phyloP scores from a whole-genome alignment of 2,329 filamentous ascomycete species.

The Fusarium coffeatum region DNA sequence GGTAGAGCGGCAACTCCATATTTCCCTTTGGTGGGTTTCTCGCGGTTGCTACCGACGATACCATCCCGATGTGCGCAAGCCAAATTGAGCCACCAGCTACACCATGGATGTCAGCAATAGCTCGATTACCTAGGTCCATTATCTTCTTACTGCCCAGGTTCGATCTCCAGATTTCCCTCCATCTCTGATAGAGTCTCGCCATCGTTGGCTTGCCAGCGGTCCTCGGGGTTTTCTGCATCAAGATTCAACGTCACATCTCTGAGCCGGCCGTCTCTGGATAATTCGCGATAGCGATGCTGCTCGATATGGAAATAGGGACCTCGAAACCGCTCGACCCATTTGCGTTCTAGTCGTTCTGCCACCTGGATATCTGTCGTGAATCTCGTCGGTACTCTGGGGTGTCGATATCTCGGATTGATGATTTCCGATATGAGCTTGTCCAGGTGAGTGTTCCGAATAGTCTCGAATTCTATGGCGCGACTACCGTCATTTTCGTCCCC shows the following conservation, averaged over 20 bases:
- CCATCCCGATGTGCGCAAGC: constrained; percentile 68
- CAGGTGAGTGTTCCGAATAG: constrained; percentile 54
- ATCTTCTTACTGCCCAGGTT: constrained; percentile 62
- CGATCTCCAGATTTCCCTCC: constrained; percentile 57
- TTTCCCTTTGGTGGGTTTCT: constrained; percentile 59
- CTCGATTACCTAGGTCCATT: background rate
- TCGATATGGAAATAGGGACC: constrained; percentile 61
- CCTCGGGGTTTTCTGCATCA: constrained; percentile 45
- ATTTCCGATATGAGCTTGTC: constrained; percentile 60
- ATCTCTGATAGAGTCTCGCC: constrained; percentile 53
- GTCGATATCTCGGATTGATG: constrained; percentile 48
- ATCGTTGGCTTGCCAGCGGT: constrained; percentile 54
- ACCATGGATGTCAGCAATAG: constrained; percentile 33
- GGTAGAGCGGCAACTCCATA: constrained; percentile 62
- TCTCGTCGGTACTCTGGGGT: constrained; percentile 44
- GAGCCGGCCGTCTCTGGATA: constrained; percentile 55
- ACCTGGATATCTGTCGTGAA: constrained; percentile 52
- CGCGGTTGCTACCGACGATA: constrained; percentile 59
- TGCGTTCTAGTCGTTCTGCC: constrained; percentile 55
- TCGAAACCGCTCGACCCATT: constrained; percentile 59
- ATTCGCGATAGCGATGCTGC: constrained; percentile 53
- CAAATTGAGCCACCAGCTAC: constrained; percentile 69
- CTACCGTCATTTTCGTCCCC: constrained; percentile 53
- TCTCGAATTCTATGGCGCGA: constrained; percentile 54
- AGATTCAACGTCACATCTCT: constrained; percentile 56